phyloP scores from a whole-genome alignment of 1,139 yeast genomes.

The Debaryomyces coudertii region DNA sequence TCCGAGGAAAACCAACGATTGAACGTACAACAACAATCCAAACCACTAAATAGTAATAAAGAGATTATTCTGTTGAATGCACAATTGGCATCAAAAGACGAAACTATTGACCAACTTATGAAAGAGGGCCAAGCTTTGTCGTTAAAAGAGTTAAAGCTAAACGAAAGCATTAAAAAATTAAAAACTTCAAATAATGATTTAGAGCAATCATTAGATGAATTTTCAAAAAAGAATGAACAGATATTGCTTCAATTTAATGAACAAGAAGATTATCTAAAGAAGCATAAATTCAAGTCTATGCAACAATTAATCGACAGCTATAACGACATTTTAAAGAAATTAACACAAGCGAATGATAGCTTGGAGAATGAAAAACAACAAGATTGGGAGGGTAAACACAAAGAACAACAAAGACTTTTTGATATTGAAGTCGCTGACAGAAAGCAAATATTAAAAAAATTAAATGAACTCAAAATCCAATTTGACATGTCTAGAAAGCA shows the following conservation, averaged over 20 bases:
- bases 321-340: constrained; percentile 17
- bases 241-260: constrained; percentile 32
- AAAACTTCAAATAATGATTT: constrained; percentile 52
- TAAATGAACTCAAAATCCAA: constrained; percentile 44
- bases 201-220: constrained; percentile 41
- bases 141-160: constrained; percentile 69
- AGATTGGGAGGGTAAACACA: constrained; percentile 44
- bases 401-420: constrained; percentile 35
- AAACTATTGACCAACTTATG: constrained; percentile 58
- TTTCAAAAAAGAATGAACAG: constrained; percentile 35
- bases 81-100: constrained; percentile 54
- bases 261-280: constrained; percentile 36
- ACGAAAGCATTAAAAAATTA: constrained; percentile 66
- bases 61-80: constrained; percentile 7
- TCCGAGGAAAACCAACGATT: constrained; percentile 8
- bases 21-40: constrained; percentile 1
- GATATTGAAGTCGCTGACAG: constrained; percentile 38
- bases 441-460: constrained; percentile 32
- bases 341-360: constrained; percentile 21
- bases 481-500: constrained; percentile 45
- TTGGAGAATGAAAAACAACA: constrained; percentile 25
- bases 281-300: constrained; percentile 29
- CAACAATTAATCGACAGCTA: constrained; percentile 29
- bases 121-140: constrained; percentile 83
- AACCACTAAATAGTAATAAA: constrained; percentile 1